Conservation (phyloP, 2,329 filamentous ascomycete species). For the Blastomyces percursus region DNA sequence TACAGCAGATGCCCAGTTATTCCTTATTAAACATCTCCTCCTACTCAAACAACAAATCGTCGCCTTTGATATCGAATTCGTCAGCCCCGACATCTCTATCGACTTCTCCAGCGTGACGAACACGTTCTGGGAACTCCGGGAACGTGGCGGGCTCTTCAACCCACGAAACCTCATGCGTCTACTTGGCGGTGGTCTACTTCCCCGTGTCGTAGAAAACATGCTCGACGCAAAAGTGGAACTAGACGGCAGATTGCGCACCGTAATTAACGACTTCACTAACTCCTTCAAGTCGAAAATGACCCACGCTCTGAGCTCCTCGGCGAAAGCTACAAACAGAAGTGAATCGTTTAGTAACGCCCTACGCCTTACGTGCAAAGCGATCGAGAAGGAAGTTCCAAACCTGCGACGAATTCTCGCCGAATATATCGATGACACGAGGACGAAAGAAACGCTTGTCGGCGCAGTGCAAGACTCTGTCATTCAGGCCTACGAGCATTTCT, state of each 20-base stretch:
- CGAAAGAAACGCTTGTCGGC: slow-evolving; percentile 54
- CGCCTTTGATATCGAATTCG: slow-evolving; percentile 81
- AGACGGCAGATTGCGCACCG: slow-evolving; percentile 49
- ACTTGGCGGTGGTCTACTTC: slow-evolving; percentile 47
- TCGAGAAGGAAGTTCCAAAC: slow-evolving; percentile 48
- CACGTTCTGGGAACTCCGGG: slow-evolving; percentile 57
- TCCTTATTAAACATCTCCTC: slow-evolving; percentile 88
- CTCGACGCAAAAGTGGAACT: slow-evolving; percentile 59
- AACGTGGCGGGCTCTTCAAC: slow-evolving; percentile 55
- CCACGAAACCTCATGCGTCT: slow-evolving; percentile 51
- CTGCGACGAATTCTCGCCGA: slow-evolving; percentile 48
- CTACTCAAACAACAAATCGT: slow-evolving; percentile 93
- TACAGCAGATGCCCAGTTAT: slow-evolving; percentile 69
- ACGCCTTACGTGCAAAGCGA: slow-evolving; percentile 26
- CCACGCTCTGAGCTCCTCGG: slow-evolving; percentile 21
- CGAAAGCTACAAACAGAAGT: slow-evolving; percentile 5
- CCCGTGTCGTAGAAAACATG: slow-evolving; percentile 60
- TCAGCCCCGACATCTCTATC: slow-evolving; percentile 53
- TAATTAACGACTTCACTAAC: slow-evolving; percentile 57
- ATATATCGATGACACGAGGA: slow-evolving; percentile 54
- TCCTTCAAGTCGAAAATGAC: slow-evolving; percentile 49
- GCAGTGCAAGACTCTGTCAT: slow-evolving; percentile 55
- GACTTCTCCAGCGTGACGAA: slow-evolving; percentile 56
- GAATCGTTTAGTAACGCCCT: slow-evolving; percentile 7
- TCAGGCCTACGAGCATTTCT: slow-evolving; percentile 54